Evolutionary conservation across 2,329 filamentous ascomycete genomes (phyloP).

Genomic region (Microsporum canis): DNA sequence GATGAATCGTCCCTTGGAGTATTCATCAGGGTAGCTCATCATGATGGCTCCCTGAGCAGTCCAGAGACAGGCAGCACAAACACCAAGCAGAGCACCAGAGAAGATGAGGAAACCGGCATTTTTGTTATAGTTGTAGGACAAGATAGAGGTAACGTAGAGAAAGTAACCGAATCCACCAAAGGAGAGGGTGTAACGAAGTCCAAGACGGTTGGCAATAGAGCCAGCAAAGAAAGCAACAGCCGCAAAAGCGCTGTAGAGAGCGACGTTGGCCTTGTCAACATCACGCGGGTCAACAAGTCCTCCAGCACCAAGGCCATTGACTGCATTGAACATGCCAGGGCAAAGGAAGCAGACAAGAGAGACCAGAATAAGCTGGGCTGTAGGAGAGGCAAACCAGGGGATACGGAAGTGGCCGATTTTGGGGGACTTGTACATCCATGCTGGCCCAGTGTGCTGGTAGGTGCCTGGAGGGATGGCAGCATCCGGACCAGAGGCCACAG

Average conservation of each 20-base stretch:
- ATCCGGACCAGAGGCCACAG: background rate
- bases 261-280: slow-evolving; percentile 57
- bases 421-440: slow-evolving; percentile 58
- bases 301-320: slow-evolving; percentile 54
- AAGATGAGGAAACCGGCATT: slow-evolving; percentile 41
- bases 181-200: slow-evolving; percentile 34
- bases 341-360: slow-evolving; percentile 60
- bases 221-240: slow-evolving; percentile 54
- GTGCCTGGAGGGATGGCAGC: background rate
- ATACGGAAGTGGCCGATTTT: slow-evolving; percentile 44
- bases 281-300: slow-evolving; percentile 48
- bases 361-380: slow-evolving; percentile 60
- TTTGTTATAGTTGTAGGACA: slow-evolving; percentile 41
- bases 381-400: slow-evolving; percentile 62
- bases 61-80: slow-evolving; percentile 42
- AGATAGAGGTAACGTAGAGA: slow-evolving; percentile 39
- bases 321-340: slow-evolving; percentile 61
- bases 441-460: slow-evolving; percentile 10
- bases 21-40: slow-evolving; percentile 75
- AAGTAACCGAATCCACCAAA: slow-evolving; percentile 40
- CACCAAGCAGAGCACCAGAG: slow-evolving; percentile 39
- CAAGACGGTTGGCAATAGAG: slow-evolving; percentile 36
- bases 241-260: slow-evolving; percentile 61
- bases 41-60: slow-evolving; percentile 42
- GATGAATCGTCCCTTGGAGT: slow-evolving; percentile 77